Percentiles rank a stretch among this genome's conserved stretches.
Conservation (phyloP, 805 yeast genomes). For the Candida corydali region DNA sequence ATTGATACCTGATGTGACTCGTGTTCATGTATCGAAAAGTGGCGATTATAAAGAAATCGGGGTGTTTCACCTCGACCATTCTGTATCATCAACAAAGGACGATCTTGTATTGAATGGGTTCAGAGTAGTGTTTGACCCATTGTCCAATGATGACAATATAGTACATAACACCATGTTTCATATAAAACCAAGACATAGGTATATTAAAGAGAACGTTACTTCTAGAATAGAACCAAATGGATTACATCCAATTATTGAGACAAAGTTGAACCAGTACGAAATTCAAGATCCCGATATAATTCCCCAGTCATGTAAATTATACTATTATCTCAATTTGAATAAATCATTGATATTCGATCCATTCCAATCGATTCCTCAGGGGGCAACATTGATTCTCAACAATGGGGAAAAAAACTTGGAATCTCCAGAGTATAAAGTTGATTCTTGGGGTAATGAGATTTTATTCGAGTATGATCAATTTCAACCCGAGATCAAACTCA, state of each 20-base stretch:
- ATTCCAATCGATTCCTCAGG: conserved; percentile 28
- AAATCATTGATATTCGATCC: conserved; percentile 34
- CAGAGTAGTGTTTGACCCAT: conserved; percentile 23
- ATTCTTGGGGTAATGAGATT: conserved; percentile 39
- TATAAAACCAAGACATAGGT: conserved; percentile 36
- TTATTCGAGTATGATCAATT: conserved; percentile 22
- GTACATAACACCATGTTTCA: conserved; percentile 38
- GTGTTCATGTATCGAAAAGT: background rate
- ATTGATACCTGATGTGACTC: background rate
- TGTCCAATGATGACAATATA: conserved; percentile 13
- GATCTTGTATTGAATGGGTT: conserved; percentile 36
- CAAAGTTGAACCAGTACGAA: conserved; percentile 10
- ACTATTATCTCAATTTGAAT: conserved; percentile 27
- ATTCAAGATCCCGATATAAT: conserved; percentile 20
- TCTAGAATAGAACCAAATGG: conserved; percentile 22
- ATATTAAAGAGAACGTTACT: background rate
- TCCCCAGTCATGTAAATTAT: conserved; percentile 24
- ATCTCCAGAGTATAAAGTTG: conserved; percentile 33
- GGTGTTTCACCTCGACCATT: conserved; percentile 26
- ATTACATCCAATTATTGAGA: conserved; percentile 31
- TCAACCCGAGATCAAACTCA: conserved; percentile 17
- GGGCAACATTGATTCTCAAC: conserved; percentile 18
- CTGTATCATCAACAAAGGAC: conserved; percentile 21
- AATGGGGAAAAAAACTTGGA: conserved; percentile 36
- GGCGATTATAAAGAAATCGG: conserved; percentile 31